phyloP scores from a whole-genome alignment of 2,329 filamentous ascomycete species.

The Cercospora berteroae region DNA sequence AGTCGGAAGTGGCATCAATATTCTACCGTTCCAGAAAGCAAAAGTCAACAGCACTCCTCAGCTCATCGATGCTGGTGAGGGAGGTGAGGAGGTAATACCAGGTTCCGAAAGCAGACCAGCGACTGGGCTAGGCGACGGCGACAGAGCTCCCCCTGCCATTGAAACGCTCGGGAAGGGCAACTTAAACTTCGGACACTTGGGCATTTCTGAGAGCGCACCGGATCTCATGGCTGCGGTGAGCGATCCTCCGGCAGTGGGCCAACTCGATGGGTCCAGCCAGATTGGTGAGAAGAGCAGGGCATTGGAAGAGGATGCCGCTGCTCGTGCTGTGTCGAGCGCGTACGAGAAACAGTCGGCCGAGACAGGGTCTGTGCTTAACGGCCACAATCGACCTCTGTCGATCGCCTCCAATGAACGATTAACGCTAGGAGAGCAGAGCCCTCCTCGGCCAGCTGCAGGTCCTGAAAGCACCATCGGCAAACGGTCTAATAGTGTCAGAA shows the following conservation, averaged over 20 bases:
- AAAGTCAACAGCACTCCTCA: constrained; percentile 35
- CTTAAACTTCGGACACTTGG: constrained; percentile 83
- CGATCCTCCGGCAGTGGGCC: constrained; percentile 4
- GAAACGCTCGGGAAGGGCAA: constrained; percentile 88
- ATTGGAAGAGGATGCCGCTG: constrained; percentile 58
- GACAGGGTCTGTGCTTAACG: constrained; percentile 36
- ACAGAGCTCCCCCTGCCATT: constrained; percentile 68
- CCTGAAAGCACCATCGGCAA: constrained; percentile 55
- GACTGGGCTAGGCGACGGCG: constrained; percentile 50
- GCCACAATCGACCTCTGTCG: constrained; percentile 40
- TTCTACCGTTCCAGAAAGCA: constrained; percentile 51
- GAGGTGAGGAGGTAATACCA: constrained; percentile 46
- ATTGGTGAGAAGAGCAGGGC: constrained; percentile 56
- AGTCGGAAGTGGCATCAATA: constrained; percentile 69
- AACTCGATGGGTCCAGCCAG: constrained; percentile 15
- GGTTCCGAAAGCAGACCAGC: constrained; percentile 28
- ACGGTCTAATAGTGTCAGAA: constrained; percentile 51
- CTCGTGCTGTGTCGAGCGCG: constrained; percentile 60
- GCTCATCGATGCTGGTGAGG: constrained; percentile 18
- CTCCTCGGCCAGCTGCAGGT: constrained; percentile 61
- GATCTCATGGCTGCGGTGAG: constrained; percentile 56
- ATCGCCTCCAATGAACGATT: constrained; percentile 40
- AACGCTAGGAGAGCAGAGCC: constrained; percentile 58
- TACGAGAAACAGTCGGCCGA: constrained; percentile 49
- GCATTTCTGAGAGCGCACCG: constrained; percentile 61